Evolutionary conservation across 257 asterid genomes (phyloP).

Genomic region (Lycium ferocissimum): DNA sequence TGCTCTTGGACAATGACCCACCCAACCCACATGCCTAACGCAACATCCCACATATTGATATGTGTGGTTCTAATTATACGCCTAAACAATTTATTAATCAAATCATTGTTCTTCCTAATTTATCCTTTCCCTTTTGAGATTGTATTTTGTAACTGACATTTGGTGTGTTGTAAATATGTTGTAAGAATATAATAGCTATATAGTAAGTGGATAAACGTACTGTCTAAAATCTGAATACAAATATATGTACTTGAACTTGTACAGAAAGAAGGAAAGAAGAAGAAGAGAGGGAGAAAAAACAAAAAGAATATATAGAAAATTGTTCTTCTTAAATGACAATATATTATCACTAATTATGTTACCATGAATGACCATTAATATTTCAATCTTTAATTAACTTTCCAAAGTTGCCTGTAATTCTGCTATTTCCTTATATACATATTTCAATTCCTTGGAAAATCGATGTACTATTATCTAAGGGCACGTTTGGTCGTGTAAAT

Average conservation of each 20-base stretch:
- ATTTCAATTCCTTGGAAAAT: background rate
- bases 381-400: background rate
- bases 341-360: background rate
- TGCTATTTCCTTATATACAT: background rate
- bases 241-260: background rate
- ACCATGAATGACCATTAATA: background rate
- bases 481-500: too few relatives aligned
- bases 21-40: constrained; percentile 11
- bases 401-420: background rate
- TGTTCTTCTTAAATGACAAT: background rate
- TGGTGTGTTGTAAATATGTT: too few relatives aligned
- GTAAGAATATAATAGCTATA: too few relatives aligned
- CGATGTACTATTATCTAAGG: too few relatives aligned
- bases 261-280: too few relatives aligned
- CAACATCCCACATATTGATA: background rate
- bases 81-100: background rate
- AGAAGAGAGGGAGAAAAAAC: background rate
- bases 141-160: too few relatives aligned
- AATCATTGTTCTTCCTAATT: background rate
- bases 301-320: background rate
- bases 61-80: background rate
- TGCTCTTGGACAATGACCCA: background rate
- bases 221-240: too few relatives aligned
- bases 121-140: background rate
- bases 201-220: too few relatives aligned